Base-by-base conservation (phyloP, 495 filamentous ascomycete species). In the Podospora conica region DNA sequence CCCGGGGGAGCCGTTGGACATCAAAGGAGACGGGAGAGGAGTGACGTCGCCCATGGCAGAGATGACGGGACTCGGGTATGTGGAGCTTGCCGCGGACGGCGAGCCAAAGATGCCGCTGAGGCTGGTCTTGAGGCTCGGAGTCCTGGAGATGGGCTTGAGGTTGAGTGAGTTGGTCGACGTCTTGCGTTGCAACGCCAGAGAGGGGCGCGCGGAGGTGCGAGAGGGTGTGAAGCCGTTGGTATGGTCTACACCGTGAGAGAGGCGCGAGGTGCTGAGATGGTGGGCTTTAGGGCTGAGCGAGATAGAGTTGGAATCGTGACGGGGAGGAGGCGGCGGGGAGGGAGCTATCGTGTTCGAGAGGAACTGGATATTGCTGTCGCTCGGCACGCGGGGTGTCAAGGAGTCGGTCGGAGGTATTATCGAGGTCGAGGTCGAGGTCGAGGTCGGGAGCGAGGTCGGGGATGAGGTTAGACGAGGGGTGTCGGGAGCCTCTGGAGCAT, bases 31-130 rank as follows among this genome's bases (percentile, higher is more conserved):
- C 11, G 95, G 95, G 23, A 98, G 77, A 60, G 95, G 95, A 5
- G 95, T 98, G 65, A 98, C 88, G 71, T 97, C 92, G 53, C 86
- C 85, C 86, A 97, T 88, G 21, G 93, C 91, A 65, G 87, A 86
- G 53, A 96, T 83, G 65, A 88, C 86, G 3, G 93, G 92, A 53
- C 80, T 82, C 24, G 79, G 70, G 60, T 79, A 78, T 53, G 72
- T 66, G 0, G 80, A 82, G 69, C 78, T 82, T 21, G 79, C 69
- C 11, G 76, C 77, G 53, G 80, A 82, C 9, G 67, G 54, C 12
- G 73, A 67, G 23, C 78, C 73, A 21, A 79, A 80, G 61, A 75
- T 64, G 64, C 65, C 56, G 24, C 68, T 75, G 4, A 72, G 48
- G 53, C 74, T 68, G 48, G 79, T 71, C 65, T 79, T 82, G 67